Evolutionary conservation across 495 filamentous ascomycete species (phyloP).

Genomic region (Tricharina praecox): DNA sequence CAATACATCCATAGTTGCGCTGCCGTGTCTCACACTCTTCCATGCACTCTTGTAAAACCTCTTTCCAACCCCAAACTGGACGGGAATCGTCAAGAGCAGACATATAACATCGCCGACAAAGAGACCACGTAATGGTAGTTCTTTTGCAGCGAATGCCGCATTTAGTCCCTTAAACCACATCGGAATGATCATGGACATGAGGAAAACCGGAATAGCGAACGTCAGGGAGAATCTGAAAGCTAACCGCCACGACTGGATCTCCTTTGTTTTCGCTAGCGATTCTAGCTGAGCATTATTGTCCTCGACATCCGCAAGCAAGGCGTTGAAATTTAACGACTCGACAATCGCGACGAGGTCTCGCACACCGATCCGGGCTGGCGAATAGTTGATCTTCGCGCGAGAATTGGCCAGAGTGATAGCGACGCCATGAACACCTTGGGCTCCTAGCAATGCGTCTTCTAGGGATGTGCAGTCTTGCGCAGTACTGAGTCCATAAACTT

Average conservation of each 20-base stretch:
- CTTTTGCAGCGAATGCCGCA: slow-evolving; percentile 34
- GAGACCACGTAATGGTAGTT: slow-evolving; percentile 50
- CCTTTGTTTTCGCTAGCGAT: slow-evolving; percentile 85
- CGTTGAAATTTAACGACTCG: slow-evolving; percentile 68
- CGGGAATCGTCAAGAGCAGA: slow-evolving; percentile 65
- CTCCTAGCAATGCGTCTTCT: slow-evolving; percentile 46
- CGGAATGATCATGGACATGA: slow-evolving; percentile 81
- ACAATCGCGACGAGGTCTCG: slow-evolving; percentile 67
- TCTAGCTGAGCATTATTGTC: slow-evolving; percentile 96
- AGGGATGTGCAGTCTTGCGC: slow-evolving; percentile 39
- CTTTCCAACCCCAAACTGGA: slow-evolving; percentile 91
- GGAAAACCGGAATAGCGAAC: slow-evolving; percentile 82
- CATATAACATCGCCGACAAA: slow-evolving; percentile 79
- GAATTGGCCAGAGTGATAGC: slow-evolving; percentile 52
- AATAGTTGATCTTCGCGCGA: slow-evolving; percentile 51
- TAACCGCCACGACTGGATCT: slow-evolving; percentile 79
- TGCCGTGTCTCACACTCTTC: slow-evolving; percentile 71
- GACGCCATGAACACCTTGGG: slow-evolving; percentile 55
- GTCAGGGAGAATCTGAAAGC: slow-evolving; percentile 56
- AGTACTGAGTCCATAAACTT: slow-evolving; percentile 63
- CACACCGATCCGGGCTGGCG: slow-evolving; percentile 54
- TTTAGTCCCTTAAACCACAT: slow-evolving; percentile 45
- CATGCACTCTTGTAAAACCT: slow-evolving; percentile 85
- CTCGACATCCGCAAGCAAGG: slow-evolving; percentile 72
- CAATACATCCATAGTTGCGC: slow-evolving; percentile 94